Percentiles rank a stretch among this genome's conserved stretches.
Conservation (phyloP, 345 rosid genomes). For the Camelina laxa region DNA sequence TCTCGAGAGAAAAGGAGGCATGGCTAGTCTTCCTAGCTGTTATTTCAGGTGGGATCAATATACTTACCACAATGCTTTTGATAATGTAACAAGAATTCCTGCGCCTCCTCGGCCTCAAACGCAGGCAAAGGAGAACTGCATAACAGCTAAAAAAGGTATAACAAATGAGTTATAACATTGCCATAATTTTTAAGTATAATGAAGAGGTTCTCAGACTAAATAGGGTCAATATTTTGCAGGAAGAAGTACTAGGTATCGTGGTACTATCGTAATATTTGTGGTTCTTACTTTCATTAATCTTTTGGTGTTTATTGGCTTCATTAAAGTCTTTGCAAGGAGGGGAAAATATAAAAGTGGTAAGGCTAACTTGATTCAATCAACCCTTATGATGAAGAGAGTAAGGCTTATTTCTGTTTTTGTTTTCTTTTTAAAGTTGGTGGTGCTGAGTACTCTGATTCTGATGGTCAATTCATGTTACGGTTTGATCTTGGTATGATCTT, state of each 20-base stretch:
- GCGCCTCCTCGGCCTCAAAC: slow-evolving; percentile 15
- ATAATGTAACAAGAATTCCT: not conserved
- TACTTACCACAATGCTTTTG: not conserved
- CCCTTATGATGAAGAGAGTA: not conserved
- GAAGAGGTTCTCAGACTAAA: not conserved
- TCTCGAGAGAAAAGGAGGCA: slow-evolving; percentile 45
- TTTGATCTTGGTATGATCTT: slow-evolving; percentile 1
- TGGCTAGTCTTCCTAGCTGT: slow-evolving; percentile 47
- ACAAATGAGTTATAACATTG: not conserved
- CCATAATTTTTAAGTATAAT: not conserved
- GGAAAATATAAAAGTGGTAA: not conserved
- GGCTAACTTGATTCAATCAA: not conserved
- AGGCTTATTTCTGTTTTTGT: not conserved
- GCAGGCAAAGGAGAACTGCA: not conserved
- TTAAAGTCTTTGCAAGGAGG: not conserved
- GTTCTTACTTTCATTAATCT: slow-evolving; percentile 15
- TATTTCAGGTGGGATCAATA: slow-evolving; percentile 51
- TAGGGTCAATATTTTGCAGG: not conserved
- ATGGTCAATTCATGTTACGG: slow-evolving; percentile 22
- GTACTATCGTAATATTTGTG: slow-evolving; percentile 9
- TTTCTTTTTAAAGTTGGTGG: not conserved
- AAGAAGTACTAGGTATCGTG: not conserved
- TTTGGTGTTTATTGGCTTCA: not conserved
- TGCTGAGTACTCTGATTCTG: not conserved
- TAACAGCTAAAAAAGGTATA: not conserved